Evolutionary conservation across 2,329 filamentous ascomycete genomes (phyloP).

Genomic region (Arthrobotrys conoides): DNA sequence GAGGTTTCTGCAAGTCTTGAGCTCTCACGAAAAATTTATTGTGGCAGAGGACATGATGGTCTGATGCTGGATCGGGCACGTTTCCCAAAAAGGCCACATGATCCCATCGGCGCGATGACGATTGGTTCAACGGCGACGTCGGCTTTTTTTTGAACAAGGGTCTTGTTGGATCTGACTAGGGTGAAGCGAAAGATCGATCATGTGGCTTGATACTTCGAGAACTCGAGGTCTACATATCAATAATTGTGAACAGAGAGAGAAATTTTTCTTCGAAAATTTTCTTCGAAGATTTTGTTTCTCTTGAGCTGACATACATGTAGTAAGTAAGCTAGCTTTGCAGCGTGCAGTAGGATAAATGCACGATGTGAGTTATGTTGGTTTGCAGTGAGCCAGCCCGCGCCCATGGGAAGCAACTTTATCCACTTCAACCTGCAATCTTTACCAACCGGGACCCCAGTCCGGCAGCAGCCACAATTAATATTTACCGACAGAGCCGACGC

Average conservation of each 20-base stretch:
- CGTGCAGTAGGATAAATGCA: constrained; percentile 36
- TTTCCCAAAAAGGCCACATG: constrained; percentile 36
- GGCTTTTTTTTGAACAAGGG: constrained; percentile 21
- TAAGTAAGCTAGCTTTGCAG: not conserved
- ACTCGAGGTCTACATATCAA: not conserved
- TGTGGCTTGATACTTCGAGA: constrained; percentile 32
- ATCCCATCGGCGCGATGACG: constrained; percentile 32
- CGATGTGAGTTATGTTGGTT: constrained; percentile 21
- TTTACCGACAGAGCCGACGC: constrained; percentile 47
- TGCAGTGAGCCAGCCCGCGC: not conserved
- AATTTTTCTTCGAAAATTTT: constrained; percentile 26
- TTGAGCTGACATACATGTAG: not conserved
- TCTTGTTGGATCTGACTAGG: not conserved
- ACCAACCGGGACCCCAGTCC: constrained; percentile 35
- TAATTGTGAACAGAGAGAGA: constrained; percentile 18
- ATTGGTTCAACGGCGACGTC: constrained; percentile 23
- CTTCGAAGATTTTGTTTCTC: not conserved
- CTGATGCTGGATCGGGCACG: constrained; percentile 3
- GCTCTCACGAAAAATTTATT: constrained; percentile 22
- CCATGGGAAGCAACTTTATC: constrained; percentile 41
- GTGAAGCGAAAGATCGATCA: constrained; percentile 34
- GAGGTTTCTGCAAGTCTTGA: constrained; percentile 19
- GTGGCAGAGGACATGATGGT: constrained; percentile 13
- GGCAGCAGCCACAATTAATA: constrained; percentile 50
- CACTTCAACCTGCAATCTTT: constrained; percentile 41